Conservation (phyloP, 305 asterid genomes). For the Lippia alba region DNA sequence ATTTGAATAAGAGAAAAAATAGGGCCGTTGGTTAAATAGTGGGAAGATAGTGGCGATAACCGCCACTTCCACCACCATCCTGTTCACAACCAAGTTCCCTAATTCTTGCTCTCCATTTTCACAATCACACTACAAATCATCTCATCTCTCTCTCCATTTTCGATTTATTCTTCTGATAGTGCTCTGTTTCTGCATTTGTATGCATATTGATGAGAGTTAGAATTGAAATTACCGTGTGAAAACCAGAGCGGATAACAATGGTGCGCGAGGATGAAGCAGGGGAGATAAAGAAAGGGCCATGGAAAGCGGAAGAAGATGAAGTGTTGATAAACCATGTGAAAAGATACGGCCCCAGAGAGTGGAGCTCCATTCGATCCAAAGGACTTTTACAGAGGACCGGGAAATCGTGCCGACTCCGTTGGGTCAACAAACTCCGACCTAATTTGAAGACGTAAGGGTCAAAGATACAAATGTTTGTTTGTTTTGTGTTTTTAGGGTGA, state of each 20-base stretch:
- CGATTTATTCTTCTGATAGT: not conserved
- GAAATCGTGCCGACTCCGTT: slow-evolving; percentile 80
- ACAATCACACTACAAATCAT: not conserved
- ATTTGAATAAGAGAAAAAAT: slow-evolving; percentile 28
- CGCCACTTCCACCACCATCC: slow-evolving; percentile 40
- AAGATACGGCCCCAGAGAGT: slow-evolving; percentile 68
- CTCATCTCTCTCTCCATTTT: not conserved
- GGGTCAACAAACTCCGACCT: slow-evolving; percentile 81
- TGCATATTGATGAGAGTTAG: not conserved
- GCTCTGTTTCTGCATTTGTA: not conserved
- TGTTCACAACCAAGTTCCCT: not conserved
- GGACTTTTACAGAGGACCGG: slow-evolving; percentile 72
- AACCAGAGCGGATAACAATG: slow-evolving; percentile 6
- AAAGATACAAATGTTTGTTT: not conserved
- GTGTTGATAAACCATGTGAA: slow-evolving; percentile 65
- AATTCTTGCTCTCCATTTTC: slow-evolving; percentile 9
- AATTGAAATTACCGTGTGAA: not conserved
- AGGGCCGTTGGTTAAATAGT: slow-evolving; percentile 29
- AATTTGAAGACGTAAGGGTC: slow-evolving; percentile 61
- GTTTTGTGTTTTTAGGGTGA: not conserved
- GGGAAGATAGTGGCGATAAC: slow-evolving; percentile 52
- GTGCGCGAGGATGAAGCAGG: slow-evolving; percentile 34
- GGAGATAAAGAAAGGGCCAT: slow-evolving; percentile 76
- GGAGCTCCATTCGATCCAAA: slow-evolving; percentile 96
- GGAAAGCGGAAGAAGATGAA: slow-evolving; percentile 78